phyloP scores from a whole-genome alignment of 148 eudicot genomes.

The Nepenthes gracilis region DNA sequence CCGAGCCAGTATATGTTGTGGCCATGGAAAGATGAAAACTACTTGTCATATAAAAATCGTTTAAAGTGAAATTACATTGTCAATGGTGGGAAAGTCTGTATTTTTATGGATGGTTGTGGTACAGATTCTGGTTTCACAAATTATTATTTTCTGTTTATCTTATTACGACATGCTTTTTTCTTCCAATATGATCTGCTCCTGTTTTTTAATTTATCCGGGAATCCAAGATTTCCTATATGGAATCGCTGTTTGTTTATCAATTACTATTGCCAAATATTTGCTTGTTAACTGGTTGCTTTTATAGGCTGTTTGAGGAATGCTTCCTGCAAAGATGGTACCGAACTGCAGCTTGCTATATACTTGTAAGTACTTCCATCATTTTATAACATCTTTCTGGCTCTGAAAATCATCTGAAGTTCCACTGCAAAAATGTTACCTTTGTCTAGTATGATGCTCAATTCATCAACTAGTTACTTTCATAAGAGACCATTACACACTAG shows the following conservation, averaged over 20 bases:
- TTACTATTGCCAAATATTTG: too few relatives aligned
- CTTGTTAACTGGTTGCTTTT: not conserved
- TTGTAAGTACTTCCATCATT: constrained; percentile 37
- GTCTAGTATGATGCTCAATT: not conserved
- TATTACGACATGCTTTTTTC: too few relatives aligned
- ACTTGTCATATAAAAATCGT: too few relatives aligned
- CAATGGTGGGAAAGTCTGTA: too few relatives aligned
- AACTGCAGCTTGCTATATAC: constrained; percentile 95
- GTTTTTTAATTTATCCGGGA: too few relatives aligned
- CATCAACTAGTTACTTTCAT: not conserved
- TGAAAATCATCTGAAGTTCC: not conserved
- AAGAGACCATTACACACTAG: not conserved
- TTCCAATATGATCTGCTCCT: too few relatives aligned
- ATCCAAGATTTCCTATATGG: not conserved
- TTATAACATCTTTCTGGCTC: not conserved
- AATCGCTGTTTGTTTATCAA: not conserved
- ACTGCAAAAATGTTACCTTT: not conserved
- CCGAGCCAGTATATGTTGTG: too few relatives aligned
- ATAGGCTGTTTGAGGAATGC: constrained; percentile 98
- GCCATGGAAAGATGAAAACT: too few relatives aligned
- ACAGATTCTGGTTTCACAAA: constrained; percentile 1
- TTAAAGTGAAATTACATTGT: too few relatives aligned
- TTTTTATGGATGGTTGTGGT: too few relatives aligned
- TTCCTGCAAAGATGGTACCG: constrained; percentile 94
- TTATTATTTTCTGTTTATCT: not conserved